Conservation (phyloP, 2,329 filamentous ascomycete species). For the Pestalotiopsis sp. region DNA sequence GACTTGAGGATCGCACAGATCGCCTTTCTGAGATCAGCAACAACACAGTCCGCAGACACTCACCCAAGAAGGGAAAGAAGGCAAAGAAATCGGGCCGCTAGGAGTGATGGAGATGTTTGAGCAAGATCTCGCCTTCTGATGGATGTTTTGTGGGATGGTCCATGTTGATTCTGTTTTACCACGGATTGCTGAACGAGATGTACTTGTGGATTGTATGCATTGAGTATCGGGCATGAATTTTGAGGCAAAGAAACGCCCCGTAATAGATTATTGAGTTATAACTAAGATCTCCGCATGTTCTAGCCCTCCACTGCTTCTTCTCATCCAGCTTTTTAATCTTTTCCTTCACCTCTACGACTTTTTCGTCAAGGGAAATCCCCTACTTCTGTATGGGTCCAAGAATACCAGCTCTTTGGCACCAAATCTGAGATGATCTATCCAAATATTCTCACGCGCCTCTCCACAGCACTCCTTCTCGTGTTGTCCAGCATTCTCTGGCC, state of each 20-base stretch:
- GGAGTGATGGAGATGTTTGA: neutral
- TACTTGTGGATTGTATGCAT: too few relatives aligned
- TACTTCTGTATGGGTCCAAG: neutral
- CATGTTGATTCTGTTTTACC: neutral
- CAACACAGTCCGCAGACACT: neutral
- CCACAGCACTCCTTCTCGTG: slow-evolving; percentile 10
- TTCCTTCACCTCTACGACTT: neutral
- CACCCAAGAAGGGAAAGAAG: neutral
- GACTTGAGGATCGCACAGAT: neutral
- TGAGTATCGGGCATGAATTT: too few relatives aligned
- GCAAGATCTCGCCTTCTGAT: neutral
- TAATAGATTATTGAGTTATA: neutral
- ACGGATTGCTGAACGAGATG: neutral
- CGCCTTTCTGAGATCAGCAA: neutral
- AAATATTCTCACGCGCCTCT: neutral
- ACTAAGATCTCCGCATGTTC: neutral
- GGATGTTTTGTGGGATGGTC: neutral
- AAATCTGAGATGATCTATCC: neutral
- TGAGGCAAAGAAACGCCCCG: neutral
- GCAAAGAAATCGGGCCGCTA: neutral
- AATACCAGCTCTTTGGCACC: slow-evolving; percentile 2
- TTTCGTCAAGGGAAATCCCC: neutral
- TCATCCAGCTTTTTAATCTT: neutral
- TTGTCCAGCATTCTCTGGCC: neutral
- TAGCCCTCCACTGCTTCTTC: neutral